Evolutionary conservation across 805 yeast species (phyloP), one percentile per base, ranked within the genome.

Genomic region (Spathaspora girioi): DNA sequence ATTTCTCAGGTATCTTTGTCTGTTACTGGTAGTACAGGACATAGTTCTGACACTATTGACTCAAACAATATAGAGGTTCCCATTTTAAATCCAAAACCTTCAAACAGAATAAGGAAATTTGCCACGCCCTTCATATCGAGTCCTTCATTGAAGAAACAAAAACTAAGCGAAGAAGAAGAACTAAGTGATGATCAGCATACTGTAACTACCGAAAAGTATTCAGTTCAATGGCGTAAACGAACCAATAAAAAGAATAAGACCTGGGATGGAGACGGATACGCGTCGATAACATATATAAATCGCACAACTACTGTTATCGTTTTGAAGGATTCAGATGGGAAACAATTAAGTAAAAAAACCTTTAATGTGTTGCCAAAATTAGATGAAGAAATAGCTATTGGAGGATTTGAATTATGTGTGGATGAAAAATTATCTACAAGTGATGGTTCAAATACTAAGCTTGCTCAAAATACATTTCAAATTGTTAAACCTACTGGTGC

Each of bases 211-310:
- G 38, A 43, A 15, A 49, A 49, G 38, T 71, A 60, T 56, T 55
- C 61, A 20, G 81, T 83, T 5, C 77, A 88, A 56, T 87, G 86
- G 78, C 72, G 99, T 32, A 90, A 89, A 64, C 75, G 76, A 42
- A 74, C 93, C 0, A 75, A 70, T 31, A 89, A 87, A 68, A 90
- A 93, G 73, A 83, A 91, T 65, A 92, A 92, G 64, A 84, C 90
- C 0, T 94, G 99, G 99, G 96, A 89, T 50, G 96, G 96, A 2
- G 98, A 94, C 69, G 98, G 97, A 0, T 29, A 19, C 5, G 67
- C 70, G 32, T 69, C 86, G 14, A 58, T 68, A 0, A 61, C 66
- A n/a, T 54, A 58, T 1, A 50, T 19, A 1, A 27, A 38, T 26
- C 19, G 17, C 2, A n/a, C 38, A 4, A 7, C n/a, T 6, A 35